Conservation (phyloP, 2,329 filamentous ascomycete genomes). For the Mycosphaerella sp. region DNA sequence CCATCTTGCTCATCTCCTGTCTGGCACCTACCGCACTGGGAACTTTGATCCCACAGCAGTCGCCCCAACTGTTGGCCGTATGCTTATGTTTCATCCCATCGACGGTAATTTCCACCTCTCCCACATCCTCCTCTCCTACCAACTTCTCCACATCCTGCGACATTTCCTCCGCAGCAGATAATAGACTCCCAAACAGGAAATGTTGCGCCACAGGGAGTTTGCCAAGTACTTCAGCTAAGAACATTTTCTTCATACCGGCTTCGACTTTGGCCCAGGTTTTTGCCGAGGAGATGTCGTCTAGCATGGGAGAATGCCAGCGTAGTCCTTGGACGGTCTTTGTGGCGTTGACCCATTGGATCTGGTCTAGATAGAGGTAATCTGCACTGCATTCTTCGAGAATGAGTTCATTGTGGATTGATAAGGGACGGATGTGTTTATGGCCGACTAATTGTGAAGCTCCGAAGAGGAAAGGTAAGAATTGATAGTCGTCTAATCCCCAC, state of each 20-base stretch:
- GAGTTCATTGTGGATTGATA: conserved; percentile 74
- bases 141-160: conserved; percentile 54
- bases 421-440: conserved; percentile 53
- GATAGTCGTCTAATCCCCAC: conserved; percentile 50
- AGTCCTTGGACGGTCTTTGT: conserved; percentile 94
- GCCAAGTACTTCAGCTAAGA: conserved; percentile 81
- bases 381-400: conserved; percentile 77
- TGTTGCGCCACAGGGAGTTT: conserved; percentile 99
- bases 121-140: conserved; percentile 43
- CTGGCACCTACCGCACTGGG: conserved; percentile 89
- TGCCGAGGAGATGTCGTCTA: conserved; percentile 90
- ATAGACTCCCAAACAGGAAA: conserved; percentile 82
- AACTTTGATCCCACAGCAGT: conserved; percentile 97
- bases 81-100: conserved; percentile 57
- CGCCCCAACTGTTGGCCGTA: conserved; percentile 68
- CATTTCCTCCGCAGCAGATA: conserved; percentile 80
- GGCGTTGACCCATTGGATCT: conserved; percentile 89
- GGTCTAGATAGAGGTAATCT: conserved; percentile 86
- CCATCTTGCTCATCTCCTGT: conserved; percentile 75
- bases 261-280: conserved; percentile 91
- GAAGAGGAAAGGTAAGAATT: conserved; percentile 49
- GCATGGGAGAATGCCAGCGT: conserved; percentile 95
- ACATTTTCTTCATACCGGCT: conserved; percentile 94
- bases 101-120: conserved; percentile 58
- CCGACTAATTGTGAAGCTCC: conserved; percentile 53